Evolutionary conservation across 1,284 basidiomycete genomes (phyloP).

Genomic region (Sporisorium exsertum): DNA sequence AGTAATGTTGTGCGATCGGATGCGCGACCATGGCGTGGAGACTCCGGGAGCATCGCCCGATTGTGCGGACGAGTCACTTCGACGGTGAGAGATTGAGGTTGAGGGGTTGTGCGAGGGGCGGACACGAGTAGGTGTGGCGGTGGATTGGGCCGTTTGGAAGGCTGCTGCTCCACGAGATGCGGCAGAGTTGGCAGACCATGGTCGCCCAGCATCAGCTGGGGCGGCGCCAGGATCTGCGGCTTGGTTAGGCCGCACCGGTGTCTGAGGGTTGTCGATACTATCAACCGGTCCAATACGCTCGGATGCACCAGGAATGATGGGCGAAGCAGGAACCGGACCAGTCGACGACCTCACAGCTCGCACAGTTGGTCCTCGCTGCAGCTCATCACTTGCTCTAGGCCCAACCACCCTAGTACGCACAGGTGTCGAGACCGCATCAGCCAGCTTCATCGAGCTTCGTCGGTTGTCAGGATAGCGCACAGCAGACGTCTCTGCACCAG

Average conservation of each 20-base stretch:
- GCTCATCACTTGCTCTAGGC: constrained; percentile 19
- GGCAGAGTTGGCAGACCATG: constrained; percentile 26
- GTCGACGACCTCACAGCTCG: constrained; percentile 30
- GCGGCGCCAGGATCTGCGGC: constrained; percentile 1
- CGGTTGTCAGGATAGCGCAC: constrained; percentile 31
- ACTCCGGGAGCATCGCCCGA: constrained; percentile 15
- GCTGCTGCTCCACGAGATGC: constrained; percentile 15
- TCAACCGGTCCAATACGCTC: background rate
- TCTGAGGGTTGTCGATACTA: constrained; percentile 11
- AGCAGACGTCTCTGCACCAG: constrained; percentile 31
- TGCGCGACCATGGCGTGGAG: constrained; percentile 32
- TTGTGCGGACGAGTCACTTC: constrained; percentile 28
- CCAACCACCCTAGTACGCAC: background rate
- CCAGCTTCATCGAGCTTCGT: constrained; percentile 19
- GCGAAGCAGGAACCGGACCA: constrained; percentile 20
- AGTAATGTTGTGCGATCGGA: constrained; percentile 27
- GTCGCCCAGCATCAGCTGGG: background rate
- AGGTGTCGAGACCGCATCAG: constrained; percentile 1
- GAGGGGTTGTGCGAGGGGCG: constrained; percentile 21
- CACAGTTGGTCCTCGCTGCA: constrained; percentile 12
- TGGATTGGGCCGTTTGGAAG: constrained; percentile 34
- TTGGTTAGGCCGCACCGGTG: constrained; percentile 14
- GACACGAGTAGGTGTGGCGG: constrained; percentile 20
- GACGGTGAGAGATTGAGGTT: constrained; percentile 27
- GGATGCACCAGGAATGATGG: constrained; percentile 23